A percentile compares a stretch with the other conserved stretches of the same genome.
Conservation (phyloP, 2,329 filamentous ascomycete species). For the Aspergillus sp. region DNA sequence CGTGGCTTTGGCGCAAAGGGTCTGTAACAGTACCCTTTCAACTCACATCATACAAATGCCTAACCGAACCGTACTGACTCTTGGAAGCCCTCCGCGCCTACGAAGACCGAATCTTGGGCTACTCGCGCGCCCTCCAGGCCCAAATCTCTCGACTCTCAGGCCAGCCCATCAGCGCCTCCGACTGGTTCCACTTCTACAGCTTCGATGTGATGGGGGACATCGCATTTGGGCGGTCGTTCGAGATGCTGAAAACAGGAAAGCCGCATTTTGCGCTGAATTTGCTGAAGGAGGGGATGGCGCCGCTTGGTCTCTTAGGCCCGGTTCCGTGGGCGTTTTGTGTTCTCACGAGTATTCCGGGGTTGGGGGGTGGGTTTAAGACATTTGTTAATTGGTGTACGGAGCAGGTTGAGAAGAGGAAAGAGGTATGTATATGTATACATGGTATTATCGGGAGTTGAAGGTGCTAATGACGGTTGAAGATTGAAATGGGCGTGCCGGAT, state of each 20-base stretch:
- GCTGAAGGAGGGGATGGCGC: not conserved
- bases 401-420: not conserved
- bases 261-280: not conserved
- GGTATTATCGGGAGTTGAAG: too few species aligned
- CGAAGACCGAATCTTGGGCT: not conserved
- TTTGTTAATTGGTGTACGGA: not conserved
- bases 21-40: too few species aligned
- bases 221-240: not conserved
- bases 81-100: not conserved
- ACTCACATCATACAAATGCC: too few species aligned
- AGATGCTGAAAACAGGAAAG: not conserved
- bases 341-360: not conserved
- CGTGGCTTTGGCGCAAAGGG: too few species aligned
- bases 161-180: not conserved
- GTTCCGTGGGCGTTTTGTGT: not conserved
- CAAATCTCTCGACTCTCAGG: not conserved
- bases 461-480: too few species aligned
- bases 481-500: not conserved
- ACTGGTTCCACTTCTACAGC: constrained; percentile 2
- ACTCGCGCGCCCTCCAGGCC: not conserved
- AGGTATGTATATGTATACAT: not conserved
- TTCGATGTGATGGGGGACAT: constrained; percentile 9
- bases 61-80: not conserved
- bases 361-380: not conserved
- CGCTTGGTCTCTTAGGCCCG: not conserved